phyloP scores from a whole-genome alignment of 2,329 filamentous ascomycete species.

The Calonectria hawksworthii region DNA sequence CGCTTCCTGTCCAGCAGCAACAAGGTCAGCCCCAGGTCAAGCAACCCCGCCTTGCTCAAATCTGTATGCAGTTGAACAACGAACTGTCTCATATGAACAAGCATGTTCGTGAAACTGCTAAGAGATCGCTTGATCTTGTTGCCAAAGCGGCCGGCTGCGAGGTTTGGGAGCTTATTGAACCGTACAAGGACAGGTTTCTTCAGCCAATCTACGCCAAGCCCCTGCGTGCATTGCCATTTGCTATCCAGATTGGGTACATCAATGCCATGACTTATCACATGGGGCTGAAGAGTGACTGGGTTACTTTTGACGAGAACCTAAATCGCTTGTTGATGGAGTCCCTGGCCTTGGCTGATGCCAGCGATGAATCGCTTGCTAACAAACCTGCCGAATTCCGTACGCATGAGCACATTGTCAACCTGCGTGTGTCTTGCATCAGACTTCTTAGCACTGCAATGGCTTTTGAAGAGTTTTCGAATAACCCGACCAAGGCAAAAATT shows the following conservation, averaged over 20 bases:
- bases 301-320: conserved; percentile 92
- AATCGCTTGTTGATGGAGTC: conserved; percentile 95
- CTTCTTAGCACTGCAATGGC: conserved; percentile 94
- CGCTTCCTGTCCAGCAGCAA: conserved; percentile 53
- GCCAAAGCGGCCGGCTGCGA: conserved; percentile 83
- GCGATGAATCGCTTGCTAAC: conserved; percentile 91
- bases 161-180: conserved; percentile 89
- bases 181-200: conserved; percentile 91
- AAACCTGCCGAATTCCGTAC: conserved; percentile 95
- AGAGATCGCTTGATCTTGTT: conserved; percentile 83
- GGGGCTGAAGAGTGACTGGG: conserved; percentile 87
- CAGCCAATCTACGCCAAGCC: conserved; percentile 96
- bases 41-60: conserved; percentile 75
- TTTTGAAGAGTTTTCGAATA: conserved; percentile 90
- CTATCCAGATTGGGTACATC: conserved; percentile 97
- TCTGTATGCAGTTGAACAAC: conserved; percentile 87
- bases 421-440: conserved; percentile 93
- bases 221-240: conserved; percentile 90
- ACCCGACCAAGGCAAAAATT: conserved; percentile 76
- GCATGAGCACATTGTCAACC: conserved; percentile 92
- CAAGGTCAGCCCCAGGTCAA: conserved; percentile 62
- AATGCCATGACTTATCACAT: conserved; percentile 98
- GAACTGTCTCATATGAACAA: conserved; percentile 97
- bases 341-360: conserved; percentile 91
- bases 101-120: conserved; percentile 90